Conservation (phyloP, 495 filamentous ascomycete species). For the Tricharina praecox region DNA sequence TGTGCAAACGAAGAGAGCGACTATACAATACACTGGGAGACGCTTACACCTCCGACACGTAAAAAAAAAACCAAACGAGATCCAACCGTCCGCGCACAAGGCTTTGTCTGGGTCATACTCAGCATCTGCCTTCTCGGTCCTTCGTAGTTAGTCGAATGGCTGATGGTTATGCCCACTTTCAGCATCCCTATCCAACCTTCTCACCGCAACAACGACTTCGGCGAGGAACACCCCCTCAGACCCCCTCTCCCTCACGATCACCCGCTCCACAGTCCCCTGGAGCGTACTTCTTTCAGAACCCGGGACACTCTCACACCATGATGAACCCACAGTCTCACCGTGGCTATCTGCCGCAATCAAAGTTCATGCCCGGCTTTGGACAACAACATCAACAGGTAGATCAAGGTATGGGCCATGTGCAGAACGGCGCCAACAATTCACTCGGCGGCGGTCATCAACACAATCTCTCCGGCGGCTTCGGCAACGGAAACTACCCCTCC, state of each 20-base stretch:
- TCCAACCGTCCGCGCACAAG: conserved; percentile 13
- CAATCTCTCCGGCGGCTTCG: conserved; percentile 54
- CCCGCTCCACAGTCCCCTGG: conserved; percentile 49
- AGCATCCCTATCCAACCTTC: conserved; percentile 9
- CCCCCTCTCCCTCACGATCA: conserved; percentile 54
- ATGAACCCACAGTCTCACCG: conserved; percentile 50
- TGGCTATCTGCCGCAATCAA: conserved; percentile 40
- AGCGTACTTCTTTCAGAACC: conserved; percentile 49
- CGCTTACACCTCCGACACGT: neutral
- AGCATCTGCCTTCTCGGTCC: neutral
- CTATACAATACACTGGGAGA: conserved; percentile 16
- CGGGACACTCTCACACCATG: conserved; percentile 47
- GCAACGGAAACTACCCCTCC: conserved; percentile 41
- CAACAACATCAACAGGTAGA: conserved; percentile 67
- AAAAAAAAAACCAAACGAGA: conserved; percentile 11
- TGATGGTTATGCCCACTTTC: conserved; percentile 27
- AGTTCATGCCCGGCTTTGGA: conserved; percentile 28
- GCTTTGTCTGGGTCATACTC: conserved; percentile 4
- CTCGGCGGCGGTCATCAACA: conserved; percentile 54
- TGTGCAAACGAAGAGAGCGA: conserved; percentile 21
- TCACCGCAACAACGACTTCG: conserved; percentile 17
- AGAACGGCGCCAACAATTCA: conserved; percentile 45
- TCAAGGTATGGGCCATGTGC: conserved; percentile 39
- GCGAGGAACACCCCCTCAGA: conserved; percentile 31
- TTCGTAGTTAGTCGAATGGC: conserved; percentile 23